These are phyloP conservation scores for Ilex paraguariensis DNA, from an alignment of 305 asterid genomes.

Conservation along the genomic window DNA sequence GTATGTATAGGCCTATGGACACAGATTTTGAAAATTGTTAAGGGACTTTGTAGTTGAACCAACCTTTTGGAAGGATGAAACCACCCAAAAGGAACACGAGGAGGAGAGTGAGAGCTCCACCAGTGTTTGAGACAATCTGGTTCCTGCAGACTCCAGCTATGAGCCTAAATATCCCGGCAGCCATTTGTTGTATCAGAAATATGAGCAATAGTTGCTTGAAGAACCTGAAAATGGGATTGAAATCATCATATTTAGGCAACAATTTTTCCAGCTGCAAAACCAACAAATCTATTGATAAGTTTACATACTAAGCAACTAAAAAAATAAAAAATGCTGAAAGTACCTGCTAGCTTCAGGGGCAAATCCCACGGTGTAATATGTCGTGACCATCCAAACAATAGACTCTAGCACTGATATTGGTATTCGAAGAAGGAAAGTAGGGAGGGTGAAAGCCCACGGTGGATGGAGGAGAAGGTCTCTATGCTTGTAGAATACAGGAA, in stretches of 20 bases:
- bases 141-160: slow-evolving; percentile 83
- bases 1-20: no score
- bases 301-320: no score
- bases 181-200: slow-evolving; percentile 86
- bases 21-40: no score
- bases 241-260: no score
- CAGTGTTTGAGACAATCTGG: slow-evolving; percentile 83
- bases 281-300: no score
- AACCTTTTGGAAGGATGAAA: slow-evolving; percentile 57
- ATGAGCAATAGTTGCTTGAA: slow-evolving; percentile 74
- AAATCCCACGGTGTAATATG: slow-evolving; percentile 76
- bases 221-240: slow-evolving; percentile 45
- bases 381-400: slow-evolving; percentile 53
- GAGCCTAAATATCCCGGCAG: slow-evolving; percentile 75
- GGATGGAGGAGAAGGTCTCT: slow-evolving; percentile 83
- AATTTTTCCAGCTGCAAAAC: no score
- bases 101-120: slow-evolving; percentile 70
- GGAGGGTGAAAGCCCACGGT: slow-evolving; percentile 74
- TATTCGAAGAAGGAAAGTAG: slow-evolving; percentile 55
- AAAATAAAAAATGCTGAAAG: neutral
- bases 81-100: slow-evolving; percentile 83
- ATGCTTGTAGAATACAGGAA: slow-evolving; percentile 86
- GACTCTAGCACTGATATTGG: slow-evolving; percentile 73
- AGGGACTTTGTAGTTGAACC: neutral
- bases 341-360: slow-evolving; percentile 86